These are phyloP conservation scores for Mrakia gelida DNA, from an alignment of 768 basidiomycete genomes.

Conservation along the genomic window DNA sequence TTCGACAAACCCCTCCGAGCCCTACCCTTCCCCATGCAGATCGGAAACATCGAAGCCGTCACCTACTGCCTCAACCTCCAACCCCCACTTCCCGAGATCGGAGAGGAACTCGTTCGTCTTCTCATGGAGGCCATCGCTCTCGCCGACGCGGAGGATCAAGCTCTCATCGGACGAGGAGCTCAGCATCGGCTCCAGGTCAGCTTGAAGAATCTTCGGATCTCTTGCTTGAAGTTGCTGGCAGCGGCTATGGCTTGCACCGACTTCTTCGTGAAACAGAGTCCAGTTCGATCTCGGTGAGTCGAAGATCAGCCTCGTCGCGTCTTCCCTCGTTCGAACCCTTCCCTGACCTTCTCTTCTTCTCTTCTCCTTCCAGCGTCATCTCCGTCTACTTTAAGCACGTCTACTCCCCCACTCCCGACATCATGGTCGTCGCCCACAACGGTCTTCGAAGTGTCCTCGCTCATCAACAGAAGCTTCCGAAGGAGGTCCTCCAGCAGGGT, in stretches of 20 bases:
- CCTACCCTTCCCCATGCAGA: constrained; percentile 88
- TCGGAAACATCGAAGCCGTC: constrained; percentile 95
- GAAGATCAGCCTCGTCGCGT: not conserved
- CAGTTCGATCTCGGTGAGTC: constrained; percentile 74
- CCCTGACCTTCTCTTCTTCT: not conserved
- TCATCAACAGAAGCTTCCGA: constrained; percentile 86
- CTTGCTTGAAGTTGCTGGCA: constrained; percentile 86
- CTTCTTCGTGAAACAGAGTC: constrained; percentile 73
- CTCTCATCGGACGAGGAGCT: constrained; percentile 63
- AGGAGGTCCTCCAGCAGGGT: constrained; percentile 90
- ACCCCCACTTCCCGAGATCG: constrained; percentile 83
- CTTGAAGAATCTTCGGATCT: constrained; percentile 82
- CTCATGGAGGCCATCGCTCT: constrained; percentile 89
- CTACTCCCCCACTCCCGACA: constrained; percentile 82
- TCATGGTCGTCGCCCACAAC: constrained; percentile 93
- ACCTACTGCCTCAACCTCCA: constrained; percentile 86
- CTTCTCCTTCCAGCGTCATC: constrained; percentile 63
- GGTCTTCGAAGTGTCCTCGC: constrained; percentile 82
- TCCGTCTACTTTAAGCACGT: constrained; percentile 97
- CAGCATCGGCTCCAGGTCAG: constrained; percentile 73
- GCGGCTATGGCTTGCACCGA: constrained; percentile 93
- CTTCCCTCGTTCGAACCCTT: constrained; percentile 14
- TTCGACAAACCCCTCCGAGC: constrained; percentile 96
- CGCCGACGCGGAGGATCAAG: constrained; percentile 90
- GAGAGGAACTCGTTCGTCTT: constrained; percentile 84